phyloP scores from a whole-genome alignment of 495 filamentous ascomycete genomes.

The Cercophora samala region DNA sequence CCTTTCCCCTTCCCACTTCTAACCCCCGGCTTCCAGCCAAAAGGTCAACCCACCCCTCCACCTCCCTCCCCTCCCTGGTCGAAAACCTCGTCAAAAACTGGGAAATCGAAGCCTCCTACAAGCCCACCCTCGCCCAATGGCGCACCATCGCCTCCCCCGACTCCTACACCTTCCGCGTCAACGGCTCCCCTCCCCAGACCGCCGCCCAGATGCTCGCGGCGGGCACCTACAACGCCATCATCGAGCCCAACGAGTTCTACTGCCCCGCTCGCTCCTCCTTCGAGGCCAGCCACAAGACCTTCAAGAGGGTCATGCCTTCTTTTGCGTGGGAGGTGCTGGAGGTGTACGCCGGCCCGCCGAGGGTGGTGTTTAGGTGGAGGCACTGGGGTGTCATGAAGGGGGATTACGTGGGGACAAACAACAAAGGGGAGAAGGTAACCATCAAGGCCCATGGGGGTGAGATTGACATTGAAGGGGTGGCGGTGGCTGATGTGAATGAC shows the following conservation, averaged over 20 bases:
- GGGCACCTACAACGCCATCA: constrained; percentile 66
- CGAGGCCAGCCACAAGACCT: constrained; percentile 59
- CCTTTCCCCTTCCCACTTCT: not conserved
- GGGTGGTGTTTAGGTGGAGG: constrained; percentile 59
- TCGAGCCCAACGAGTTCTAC: constrained; percentile 59
- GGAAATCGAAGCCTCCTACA: constrained; percentile 69
- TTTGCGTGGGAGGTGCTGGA: constrained; percentile 69
- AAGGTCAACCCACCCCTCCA: constrained; percentile 49
- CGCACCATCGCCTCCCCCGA: constrained; percentile 52
- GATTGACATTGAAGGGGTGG: constrained; percentile 53
- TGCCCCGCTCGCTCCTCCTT: constrained; percentile 56
- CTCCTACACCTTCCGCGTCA: constrained; percentile 60
- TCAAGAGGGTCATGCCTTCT: constrained; percentile 67
- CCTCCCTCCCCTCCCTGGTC: constrained; percentile 55
- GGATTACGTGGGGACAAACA: constrained; percentile 60
- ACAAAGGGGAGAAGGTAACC: constrained; percentile 57
- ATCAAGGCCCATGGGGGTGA: constrained; percentile 51
- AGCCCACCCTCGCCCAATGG: constrained; percentile 58
- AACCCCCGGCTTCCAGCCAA: constrained; percentile 47
- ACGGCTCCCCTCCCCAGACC: constrained; percentile 51
- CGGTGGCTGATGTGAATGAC: constrained; percentile 58
- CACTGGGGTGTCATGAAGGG: constrained; percentile 65
- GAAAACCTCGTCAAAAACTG: constrained; percentile 71
- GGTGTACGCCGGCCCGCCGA: constrained; percentile 59
- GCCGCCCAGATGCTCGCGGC: constrained; percentile 64